These are phyloP conservation scores for Cladosporium sp. DNA, from an alignment of 2,329 filamentous ascomycete genomes.

Conservation along the genomic window DNA sequence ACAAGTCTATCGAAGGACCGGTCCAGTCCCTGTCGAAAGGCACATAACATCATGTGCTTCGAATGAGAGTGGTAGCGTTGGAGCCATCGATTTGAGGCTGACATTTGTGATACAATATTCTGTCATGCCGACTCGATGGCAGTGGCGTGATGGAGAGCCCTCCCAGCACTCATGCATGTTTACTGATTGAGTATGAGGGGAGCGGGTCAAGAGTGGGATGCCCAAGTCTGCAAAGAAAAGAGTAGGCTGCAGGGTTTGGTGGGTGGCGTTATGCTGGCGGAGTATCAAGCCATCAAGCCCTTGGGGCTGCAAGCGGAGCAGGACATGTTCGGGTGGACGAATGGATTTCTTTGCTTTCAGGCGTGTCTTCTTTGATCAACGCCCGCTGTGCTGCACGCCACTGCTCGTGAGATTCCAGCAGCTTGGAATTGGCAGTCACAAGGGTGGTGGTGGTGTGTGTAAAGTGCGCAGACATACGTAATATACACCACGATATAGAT, in stretches of 20 bases:
- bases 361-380: background rate
- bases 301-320: constrained; percentile 2
- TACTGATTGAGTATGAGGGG: background rate
- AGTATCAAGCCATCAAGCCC: background rate
- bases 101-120: background rate
- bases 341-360: background rate
- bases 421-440: background rate
- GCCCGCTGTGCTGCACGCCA: constrained; percentile 9
- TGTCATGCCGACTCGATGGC: no score
- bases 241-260: background rate
- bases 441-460: background rate
- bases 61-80: background rate
- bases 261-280: background rate
- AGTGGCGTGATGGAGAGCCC: no score
- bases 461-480: background rate
- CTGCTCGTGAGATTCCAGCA: background rate
- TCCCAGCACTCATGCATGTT: background rate
- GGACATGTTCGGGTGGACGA: constrained; percentile 2
- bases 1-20: background rate
- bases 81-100: background rate
- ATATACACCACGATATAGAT: background rate
- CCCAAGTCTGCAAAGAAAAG: background rate
- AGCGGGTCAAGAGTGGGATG: background rate
- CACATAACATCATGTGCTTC: constrained; percentile 3
- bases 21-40: background rate